A percentile compares a stretch with the other conserved stretches of the same genome.
phyloP scores from a whole-genome alignment of 352 stramenopile species.

The Blastocystis sp. region DNA sequence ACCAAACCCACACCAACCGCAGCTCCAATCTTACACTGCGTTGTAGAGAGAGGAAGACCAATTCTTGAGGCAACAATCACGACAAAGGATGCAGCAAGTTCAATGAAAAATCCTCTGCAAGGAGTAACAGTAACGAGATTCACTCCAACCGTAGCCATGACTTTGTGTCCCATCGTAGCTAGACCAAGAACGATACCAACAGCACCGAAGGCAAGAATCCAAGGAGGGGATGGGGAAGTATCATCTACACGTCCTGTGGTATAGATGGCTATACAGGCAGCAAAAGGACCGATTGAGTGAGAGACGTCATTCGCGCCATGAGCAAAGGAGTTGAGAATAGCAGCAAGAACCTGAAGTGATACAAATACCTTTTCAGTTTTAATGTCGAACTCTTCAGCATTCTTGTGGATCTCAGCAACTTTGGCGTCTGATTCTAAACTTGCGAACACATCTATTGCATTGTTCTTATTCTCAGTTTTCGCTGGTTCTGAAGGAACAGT shows the following conservation, averaged over 20 bases:
- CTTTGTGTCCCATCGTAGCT: constrained; percentile 67
- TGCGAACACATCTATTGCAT: constrained; percentile 71
- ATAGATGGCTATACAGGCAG: constrained; percentile 76
- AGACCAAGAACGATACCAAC: constrained; percentile 69
- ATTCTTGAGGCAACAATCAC: constrained; percentile 46
- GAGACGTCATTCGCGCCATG: constrained; percentile 80
- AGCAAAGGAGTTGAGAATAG: constrained; percentile 76
- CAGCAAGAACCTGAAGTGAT: constrained; percentile 77
- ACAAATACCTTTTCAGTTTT: constrained; percentile 74
- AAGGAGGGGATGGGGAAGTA: constrained; percentile 71
- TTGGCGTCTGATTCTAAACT: constrained; percentile 67
- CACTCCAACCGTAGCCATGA: constrained; percentile 68
- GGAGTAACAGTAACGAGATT: constrained; percentile 69
- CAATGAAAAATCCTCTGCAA: constrained; percentile 65
- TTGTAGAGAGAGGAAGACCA: constrained; percentile 67
- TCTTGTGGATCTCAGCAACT: constrained; percentile 69
- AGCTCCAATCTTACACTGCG: constrained; percentile 74
- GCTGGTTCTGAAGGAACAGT: not conserved
- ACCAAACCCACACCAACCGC: constrained; percentile 73
- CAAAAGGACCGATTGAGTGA: constrained; percentile 77
- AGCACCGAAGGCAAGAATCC: constrained; percentile 70
- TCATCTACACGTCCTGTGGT: constrained; percentile 67
- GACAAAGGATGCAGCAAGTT: constrained; percentile 59
- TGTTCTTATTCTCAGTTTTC: constrained; percentile 1
- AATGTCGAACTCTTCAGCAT: constrained; percentile 71